phyloP scores from a whole-genome alignment of 768 basidiomycete genomes.

The Amanita inopinata region DNA sequence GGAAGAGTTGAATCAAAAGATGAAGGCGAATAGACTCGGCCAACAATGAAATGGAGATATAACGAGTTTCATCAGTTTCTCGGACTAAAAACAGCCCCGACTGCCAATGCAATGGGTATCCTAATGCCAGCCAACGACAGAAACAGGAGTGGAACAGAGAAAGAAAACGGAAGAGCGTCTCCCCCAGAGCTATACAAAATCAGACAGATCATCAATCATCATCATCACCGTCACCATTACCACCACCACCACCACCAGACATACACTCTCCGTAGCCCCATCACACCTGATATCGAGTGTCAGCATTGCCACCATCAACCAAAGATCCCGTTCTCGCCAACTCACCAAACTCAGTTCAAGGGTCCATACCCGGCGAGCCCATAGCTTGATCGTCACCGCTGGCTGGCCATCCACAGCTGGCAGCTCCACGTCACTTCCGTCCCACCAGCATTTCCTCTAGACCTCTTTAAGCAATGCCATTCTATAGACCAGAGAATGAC shows the following conservation, averaged over 20 bases:
- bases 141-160: too few relatives aligned
- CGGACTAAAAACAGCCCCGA: too few relatives aligned
- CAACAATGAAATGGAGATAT: neutral
- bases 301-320: neutral
- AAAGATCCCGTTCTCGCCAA: neutral
- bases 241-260: neutral
- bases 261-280: neutral
- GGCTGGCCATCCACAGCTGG: conserved; percentile 43
- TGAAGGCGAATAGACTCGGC: neutral
- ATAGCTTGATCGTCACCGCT: conserved; percentile 68
- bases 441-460: conserved; percentile 99
- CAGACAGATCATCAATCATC: neutral
- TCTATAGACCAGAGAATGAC: neutral
- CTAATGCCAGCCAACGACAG: neutral
- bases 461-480: conserved; percentile 8
- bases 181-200: conserved; percentile 1
- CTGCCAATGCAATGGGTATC: too few relatives aligned
- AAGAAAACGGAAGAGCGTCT: too few relatives aligned
- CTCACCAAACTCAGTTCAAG: conserved; percentile 88
- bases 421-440: conserved; percentile 86
- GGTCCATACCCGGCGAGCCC: conserved; percentile 98
- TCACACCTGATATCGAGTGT: conserved; percentile 2
- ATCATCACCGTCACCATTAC: neutral
- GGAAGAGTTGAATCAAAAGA: neutral
- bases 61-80: neutral